Evolutionary conservation across 1,284 basidiomycete species (phyloP).

Genomic region (Megacollybia platyphylla): DNA sequence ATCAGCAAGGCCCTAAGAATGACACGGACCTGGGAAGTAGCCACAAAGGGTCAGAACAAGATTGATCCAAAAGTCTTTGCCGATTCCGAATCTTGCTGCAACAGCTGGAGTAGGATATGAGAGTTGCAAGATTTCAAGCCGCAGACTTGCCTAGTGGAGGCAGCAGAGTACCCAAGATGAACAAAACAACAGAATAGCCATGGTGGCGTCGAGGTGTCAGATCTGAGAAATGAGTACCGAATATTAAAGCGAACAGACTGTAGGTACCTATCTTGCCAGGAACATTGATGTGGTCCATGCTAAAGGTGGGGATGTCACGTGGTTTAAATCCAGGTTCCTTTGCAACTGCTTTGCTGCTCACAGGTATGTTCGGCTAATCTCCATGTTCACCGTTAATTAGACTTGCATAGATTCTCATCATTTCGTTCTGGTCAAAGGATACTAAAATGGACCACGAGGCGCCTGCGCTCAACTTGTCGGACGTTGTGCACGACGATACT

Average conservation of each 20-base stretch:
- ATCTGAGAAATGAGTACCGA: background rate
- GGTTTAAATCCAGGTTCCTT: too few species aligned
- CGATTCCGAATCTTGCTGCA: conserved; percentile 88
- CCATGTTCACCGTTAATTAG: background rate
- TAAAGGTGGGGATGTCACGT: too few species aligned
- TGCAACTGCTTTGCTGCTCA: too few species aligned
- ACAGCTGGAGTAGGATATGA: conserved; percentile 49
- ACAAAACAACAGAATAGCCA: conserved; percentile 74
- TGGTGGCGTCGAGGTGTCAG: conserved; percentile 60
- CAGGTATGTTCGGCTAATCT: too few species aligned
- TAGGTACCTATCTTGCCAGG: too few species aligned
- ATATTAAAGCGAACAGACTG: too few species aligned
- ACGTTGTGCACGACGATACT: conserved; percentile 67
- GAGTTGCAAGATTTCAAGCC: conserved; percentile 3
- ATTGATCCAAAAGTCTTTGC: conserved; percentile 89
- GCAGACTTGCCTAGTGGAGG: conserved; percentile 67
- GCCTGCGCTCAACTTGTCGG: conserved; percentile 56
- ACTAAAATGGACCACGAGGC: conserved; percentile 43
- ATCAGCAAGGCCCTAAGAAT: background rate
- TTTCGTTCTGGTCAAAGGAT: background rate
- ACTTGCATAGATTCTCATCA: background rate
- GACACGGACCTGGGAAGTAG: conserved; percentile 69
- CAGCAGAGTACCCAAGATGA: conserved; percentile 73
- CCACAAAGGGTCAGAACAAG: conserved; percentile 81
- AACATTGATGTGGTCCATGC: too few species aligned